These are phyloP conservation scores for Arctium minus DNA, from an alignment of 129 eudicot genomes.

Conservation along the genomic window DNA sequence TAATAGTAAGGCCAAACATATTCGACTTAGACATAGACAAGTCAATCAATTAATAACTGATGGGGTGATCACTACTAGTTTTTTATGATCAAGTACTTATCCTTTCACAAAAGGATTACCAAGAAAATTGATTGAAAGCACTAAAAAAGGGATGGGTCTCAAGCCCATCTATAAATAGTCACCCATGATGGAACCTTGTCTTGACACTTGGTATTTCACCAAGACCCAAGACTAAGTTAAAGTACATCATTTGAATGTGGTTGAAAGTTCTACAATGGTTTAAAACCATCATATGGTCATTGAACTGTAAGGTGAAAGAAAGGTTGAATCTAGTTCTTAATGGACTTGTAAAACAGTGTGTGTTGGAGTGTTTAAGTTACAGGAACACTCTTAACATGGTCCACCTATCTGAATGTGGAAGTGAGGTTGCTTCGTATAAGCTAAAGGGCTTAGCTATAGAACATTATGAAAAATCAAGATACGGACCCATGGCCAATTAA, in stretches of 20 bases:
- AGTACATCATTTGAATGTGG: neutral
- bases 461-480: neutral
- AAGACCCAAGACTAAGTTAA: neutral
- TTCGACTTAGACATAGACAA: neutral
- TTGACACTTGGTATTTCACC: too few relatives aligned
- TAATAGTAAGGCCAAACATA: neutral
- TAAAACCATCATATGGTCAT: neutral
- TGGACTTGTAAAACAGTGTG: neutral
- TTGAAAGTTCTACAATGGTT: neutral
- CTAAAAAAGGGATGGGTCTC: too few relatives aligned
- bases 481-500: neutral
- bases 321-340: too few relatives aligned
- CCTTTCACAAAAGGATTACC: too few relatives aligned
- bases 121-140: too few relatives aligned
- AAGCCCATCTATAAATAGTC: too few relatives aligned
- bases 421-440: neutral
- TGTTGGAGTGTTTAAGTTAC: too few relatives aligned
- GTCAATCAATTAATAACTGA: too few relatives aligned
- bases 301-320: neutral
- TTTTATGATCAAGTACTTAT: too few relatives aligned
- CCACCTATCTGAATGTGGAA: slow-evolving; percentile 2
- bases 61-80: too few relatives aligned
- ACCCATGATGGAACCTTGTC: too few relatives aligned
- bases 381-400: neutral
- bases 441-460: neutral